Evolutionary conservation across 352 stramenopile genomes (phyloP), one percentile per base, ranked within the genome.

Genomic region (Pythium phragmiticola): DNA sequence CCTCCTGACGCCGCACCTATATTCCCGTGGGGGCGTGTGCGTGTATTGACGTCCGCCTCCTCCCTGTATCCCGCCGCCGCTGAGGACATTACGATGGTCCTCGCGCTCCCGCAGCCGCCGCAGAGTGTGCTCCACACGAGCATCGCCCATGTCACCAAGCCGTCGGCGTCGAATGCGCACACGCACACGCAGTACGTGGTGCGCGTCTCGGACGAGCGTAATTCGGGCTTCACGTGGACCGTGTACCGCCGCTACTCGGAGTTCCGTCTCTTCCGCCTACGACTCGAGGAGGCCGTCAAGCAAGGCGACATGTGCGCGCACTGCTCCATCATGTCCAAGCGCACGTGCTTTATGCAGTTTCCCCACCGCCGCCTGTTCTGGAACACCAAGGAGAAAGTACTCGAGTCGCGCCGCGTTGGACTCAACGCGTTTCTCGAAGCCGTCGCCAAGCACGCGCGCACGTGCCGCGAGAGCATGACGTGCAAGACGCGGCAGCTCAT

Each of bases 211-310:
- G 87, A 95, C 57, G 82, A 90, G 62, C 87, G 87, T 64, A 84
- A 70, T 14, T 69, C 77, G 0, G 76, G 74, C 7, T 75, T 91
- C 48, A 74, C 90, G 52, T 95, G 87, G 87, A 90, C 79, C 28
- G 84, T 95, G 54, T 91, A 92, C 69, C 82, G 86, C 2, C 84
- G 87, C 51, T 95, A 84, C 74, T 93, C 83, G 17, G 87, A 94
- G 71, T 95, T 95, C 64, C 87, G 85, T 41, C 75, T 75, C 26
- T 81, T 95, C 65, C 81, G 82, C 21, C 59, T 88, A 43, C 76
- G 73, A 19, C 73, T 94, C 33, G 80, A 88, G 45, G 73, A 83
- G 6, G 85, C 84, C 23, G 64, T 80, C 39, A 89, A 89, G 62
- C 53, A 52, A n/a, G 69, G 70, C 21, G 80, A 90, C 63, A 81